Evolutionary conservation across 768 basidiomycete species (phyloP), one percentile per base, ranked within the genome.

Genomic region (Thelephora ganbajun): DNA sequence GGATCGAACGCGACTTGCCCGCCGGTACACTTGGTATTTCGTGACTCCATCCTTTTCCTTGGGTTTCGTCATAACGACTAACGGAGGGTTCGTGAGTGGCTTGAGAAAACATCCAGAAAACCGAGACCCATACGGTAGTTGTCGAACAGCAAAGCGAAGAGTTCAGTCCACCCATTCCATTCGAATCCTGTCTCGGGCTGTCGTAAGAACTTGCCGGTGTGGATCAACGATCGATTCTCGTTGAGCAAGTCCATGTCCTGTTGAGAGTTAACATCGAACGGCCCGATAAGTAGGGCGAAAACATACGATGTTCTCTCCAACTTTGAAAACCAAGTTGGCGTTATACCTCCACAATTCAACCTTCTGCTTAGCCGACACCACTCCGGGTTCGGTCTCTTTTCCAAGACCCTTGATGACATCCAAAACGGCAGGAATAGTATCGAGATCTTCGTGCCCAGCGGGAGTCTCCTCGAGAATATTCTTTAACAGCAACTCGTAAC

Each of bases 341-440:
- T 87, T 83, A 57, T 84, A 90, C 43, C 79, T 69, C 88, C 91
- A 92, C 33, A 96, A 63, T 55, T 90, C 83, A 5, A 97, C 91
- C 62, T 91, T 93, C 54, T 80, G 77, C 63, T 91, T 86, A 4
- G 90, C 83, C 11, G 80, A 81, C 9, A 74, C 73, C 16, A 96
- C 88, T 18, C 89, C 91, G 5, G 84, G 85, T 54, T 97, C 85
- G 1, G 81, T 83, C 45, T 87, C 84, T 61, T 87, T 93, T 14
- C 87, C 86, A 35, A 94, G 71, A 7, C 83, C 69, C 53, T 83
- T 84, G 68, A 97, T 85, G 18, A 92, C 72, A 33, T 94, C 89
- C 9, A 93, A 73, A 16, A 93, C 83, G 48, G 87, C 79, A 0
- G 89, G 85, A 47, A 97, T 88, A 33, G 78, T 74, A 16, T 83